Base-by-base conservation (phyloP, 177 flowering plant genomes). In the Vitis hybrid region DNA sequence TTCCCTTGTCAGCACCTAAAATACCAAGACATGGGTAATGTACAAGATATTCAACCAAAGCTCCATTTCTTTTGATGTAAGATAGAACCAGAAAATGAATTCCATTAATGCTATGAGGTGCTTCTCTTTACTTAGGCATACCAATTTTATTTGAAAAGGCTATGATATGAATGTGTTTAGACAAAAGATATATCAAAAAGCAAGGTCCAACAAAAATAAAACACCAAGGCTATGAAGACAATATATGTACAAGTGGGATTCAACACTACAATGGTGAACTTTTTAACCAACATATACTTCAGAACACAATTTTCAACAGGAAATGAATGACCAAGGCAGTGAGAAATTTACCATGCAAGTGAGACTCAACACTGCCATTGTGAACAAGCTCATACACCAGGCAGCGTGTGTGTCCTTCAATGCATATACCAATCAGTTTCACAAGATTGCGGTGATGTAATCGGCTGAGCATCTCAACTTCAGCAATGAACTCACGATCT, bases 331-430 rank as follows among this genome's bases (percentile, higher is more conserved):
- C 52, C 58, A 17, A 18, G 32, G 19, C 52, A 18, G 7, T 64
- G 56, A 2, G n/a, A 64, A 40, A 59, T 48, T 23, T 85, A 95
- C 99, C 99, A 80, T 95, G 98, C 83, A 95, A 84, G 81, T 95
- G 99, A 66, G 97, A 95, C 79, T 95, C 99, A 72, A 95, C 98
- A 83, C 98, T 95, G 70, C 99, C 99, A 79, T 93, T 96, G 66
- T 60, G 89, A 70, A 96, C 90, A 66, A 96, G 84, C 78, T 96
- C 99, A 80, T 96, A 96, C 1, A 96, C 87, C 87, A 96, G 84
- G 87, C 99, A 92, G 60, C 97, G 97, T 10, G 70, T 86, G 19
- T 75, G 89, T 30, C 86, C 89, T 80, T 93, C 98, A 66, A 89
- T 84, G 84, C 99, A 96, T 82, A 92, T 86, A 62, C 99, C 99